A percentile compares a stretch with the other conserved stretches of the same genome.
Conservation (phyloP, 306 rosid genomes). For the Lagenaria siceraria region DNA sequence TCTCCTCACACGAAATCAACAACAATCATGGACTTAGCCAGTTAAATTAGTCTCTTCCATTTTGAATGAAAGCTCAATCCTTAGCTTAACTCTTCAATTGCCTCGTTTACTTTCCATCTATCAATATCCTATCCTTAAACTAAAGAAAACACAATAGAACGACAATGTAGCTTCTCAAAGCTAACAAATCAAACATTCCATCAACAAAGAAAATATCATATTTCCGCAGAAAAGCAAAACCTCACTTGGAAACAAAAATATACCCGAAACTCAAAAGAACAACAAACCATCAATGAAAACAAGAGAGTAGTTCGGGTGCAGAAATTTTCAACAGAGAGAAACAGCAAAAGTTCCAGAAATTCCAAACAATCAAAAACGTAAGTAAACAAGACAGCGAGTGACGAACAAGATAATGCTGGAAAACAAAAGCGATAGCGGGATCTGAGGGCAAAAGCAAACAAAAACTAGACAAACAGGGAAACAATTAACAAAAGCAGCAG, state of each 20-base stretch:
- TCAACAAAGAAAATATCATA: not conserved
- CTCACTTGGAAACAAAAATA: not conserved
- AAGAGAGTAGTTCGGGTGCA: not conserved
- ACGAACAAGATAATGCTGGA: not conserved
- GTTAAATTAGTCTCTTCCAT: not conserved
- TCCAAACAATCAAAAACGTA: constrained; percentile 2
- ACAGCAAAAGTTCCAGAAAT: constrained; percentile 13
- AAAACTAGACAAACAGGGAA: not conserved
- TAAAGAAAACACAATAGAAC: not conserved
- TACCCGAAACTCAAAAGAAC: not conserved
- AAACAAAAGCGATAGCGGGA: constrained; percentile 30
- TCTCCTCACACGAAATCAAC: not conserved
- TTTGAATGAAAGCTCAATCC: not conserved
- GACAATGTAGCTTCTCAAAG: constrained; percentile 2
- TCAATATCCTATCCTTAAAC: not conserved
- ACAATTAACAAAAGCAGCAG: not conserved
- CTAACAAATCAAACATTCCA: constrained; percentile 1
- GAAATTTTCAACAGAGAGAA: not conserved
- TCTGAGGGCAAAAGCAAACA: constrained; percentile 26
- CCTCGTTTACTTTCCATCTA: not conserved
- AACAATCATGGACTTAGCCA: not conserved
- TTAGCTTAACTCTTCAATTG: not conserved
- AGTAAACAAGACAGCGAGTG: not conserved
- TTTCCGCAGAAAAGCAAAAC: not conserved
- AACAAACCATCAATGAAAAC: not conserved